Conservation (phyloP, 768 basidiomycete species). For the Punctularia strigosozonata region DNA sequence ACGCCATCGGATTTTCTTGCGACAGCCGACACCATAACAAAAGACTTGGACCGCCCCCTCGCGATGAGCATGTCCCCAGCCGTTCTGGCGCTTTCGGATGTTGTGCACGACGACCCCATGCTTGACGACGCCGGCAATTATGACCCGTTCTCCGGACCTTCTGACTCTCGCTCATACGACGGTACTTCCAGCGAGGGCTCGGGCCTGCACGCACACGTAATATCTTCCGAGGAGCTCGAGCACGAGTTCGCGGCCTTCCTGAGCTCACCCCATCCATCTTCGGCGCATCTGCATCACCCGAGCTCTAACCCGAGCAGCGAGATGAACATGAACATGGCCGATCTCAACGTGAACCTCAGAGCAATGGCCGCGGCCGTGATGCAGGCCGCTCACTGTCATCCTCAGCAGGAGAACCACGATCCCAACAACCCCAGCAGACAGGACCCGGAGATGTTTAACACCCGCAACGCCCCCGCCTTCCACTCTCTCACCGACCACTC, state of each 20-base stretch:
- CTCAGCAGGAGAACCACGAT: no score
- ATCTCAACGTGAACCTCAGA: no score
- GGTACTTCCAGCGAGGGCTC: no score
- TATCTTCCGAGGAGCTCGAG: constrained; percentile 65
- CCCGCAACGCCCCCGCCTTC: constrained; percentile 66
- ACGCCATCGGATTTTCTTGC: no score
- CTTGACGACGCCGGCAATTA: constrained; percentile 40
- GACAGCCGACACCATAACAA: no score
- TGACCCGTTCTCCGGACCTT: no score
- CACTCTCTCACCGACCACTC: constrained; percentile 62
- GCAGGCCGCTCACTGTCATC: no score
- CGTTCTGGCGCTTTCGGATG: constrained; percentile 68
- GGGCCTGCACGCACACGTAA: constrained; percentile 29
- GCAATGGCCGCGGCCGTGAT: no score
- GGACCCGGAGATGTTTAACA: constrained; percentile 26
- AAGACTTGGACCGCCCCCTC: no score
- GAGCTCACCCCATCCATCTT: no score
- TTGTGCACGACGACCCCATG: constrained; percentile 71
- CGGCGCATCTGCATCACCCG: no score
- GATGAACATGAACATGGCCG: constrained; percentile 35
- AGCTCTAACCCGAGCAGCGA: constrained; percentile 30
- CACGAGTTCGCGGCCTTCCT: constrained; percentile 67
- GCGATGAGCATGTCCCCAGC: constrained; percentile 28
- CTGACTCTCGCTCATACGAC: no score
- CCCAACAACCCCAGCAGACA: neutral